Evolutionary conservation across 176 grass and related monocot species (phyloP).

Genomic region (Avena insularis): DNA sequence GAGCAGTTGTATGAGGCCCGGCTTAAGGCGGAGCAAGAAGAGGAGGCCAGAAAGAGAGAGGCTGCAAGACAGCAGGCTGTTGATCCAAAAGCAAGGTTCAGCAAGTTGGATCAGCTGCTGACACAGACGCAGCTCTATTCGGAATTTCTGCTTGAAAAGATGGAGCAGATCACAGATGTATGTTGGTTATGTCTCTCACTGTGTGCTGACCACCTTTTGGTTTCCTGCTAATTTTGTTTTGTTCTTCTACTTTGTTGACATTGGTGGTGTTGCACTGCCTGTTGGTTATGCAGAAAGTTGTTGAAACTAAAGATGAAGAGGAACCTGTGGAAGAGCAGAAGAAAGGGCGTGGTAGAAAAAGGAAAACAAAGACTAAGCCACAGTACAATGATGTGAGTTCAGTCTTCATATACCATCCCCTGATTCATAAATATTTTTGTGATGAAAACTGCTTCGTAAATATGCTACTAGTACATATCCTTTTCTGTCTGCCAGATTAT

Average conservation of each 20-base stretch:
- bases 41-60: conserved; percentile 54
- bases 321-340: conserved; percentile 54
- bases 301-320: conserved; percentile 58
- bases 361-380: conserved; percentile 53
- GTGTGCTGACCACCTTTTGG: not conserved
- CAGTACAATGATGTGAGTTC: conserved; percentile 86
- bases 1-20: conserved; percentile 51
- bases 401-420: not conserved
- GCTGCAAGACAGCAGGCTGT: conserved; percentile 30
- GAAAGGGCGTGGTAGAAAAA: conserved; percentile 67
- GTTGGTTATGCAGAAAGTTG: conserved; percentile 51
- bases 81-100: conserved; percentile 66
- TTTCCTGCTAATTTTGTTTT: not conserved
- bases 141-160: conserved; percentile 87
- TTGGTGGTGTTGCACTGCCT: conserved; percentile 30
- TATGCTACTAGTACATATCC: too few species aligned
- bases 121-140: conserved; percentile 91
- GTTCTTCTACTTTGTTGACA: not conserved
- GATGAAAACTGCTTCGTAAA: too few species aligned
- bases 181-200: not conserved
- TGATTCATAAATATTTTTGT: not conserved
- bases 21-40: conserved; percentile 60
- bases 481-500: too few species aligned
- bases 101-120: conserved; percentile 84
- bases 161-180: conserved; percentile 89